phyloP scores from a whole-genome alignment of 2,329 filamentous ascomycete species.

The Dryadomyces quercivorus region DNA sequence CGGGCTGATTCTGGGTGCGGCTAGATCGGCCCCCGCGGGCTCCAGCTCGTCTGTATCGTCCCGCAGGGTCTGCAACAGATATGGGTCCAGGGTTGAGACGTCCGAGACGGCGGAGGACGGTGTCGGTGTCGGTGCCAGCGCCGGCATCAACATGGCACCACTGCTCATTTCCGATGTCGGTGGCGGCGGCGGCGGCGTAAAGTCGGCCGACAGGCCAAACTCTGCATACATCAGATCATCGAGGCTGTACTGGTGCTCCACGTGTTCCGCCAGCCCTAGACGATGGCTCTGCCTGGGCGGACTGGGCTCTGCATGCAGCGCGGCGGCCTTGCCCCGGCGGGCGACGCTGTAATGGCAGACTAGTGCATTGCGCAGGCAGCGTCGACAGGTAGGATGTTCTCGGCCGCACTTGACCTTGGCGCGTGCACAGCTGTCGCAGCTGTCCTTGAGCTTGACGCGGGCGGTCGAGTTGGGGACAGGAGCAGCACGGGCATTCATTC shows the following conservation, averaged over 20 bases:
- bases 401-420: neutral
- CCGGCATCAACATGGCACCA: neutral
- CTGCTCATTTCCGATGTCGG: neutral
- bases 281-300: neutral
- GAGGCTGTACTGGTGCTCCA: neutral
- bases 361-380: neutral
- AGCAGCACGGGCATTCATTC: too few species aligned
- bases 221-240: neutral
- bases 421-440: neutral
- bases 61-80: neutral
- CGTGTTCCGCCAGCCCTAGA: neutral
- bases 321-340: neutral
- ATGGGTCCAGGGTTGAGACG: neutral
- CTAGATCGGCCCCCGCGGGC: too few species aligned
- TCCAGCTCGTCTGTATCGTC: neutral
- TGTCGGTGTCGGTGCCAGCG: too few species aligned
- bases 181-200: neutral
- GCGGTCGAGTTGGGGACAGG: neutral
- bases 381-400: neutral
- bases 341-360: neutral
- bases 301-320: neutral
- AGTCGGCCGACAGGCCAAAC: neutral
- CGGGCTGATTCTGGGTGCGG: too few species aligned
- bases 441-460: neutral
- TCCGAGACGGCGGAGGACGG: too few species aligned